A percentile compares a stretch with the other conserved stretches of the same genome.
Evolutionary conservation across 306 rosid genomes (phyloP).

Genomic region (Trifolium pratense): DNA sequence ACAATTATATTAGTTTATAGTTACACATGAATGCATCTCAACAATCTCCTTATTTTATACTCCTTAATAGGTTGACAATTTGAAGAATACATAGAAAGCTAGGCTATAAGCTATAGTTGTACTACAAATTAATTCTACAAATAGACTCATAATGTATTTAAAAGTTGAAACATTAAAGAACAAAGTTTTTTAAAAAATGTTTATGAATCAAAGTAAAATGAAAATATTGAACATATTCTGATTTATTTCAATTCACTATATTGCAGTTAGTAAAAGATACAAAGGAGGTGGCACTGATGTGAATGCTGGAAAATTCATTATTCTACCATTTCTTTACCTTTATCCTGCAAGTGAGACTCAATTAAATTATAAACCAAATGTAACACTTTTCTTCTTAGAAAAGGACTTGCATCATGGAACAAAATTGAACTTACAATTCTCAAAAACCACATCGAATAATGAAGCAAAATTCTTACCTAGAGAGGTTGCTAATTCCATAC

Average conservation of each 20-base stretch:
- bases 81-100: no score
- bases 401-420: conserved; percentile 60
- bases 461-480: conserved; percentile 58
- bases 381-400: conserved; percentile 74
- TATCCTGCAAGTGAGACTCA: conserved; percentile 15
- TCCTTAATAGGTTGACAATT: no score
- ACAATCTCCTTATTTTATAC: no score
- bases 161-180: no score
- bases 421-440: conserved; percentile 61
- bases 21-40: no score
- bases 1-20: no score
- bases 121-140: no score
- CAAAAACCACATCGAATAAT: conserved; percentile 40
- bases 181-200: no score
- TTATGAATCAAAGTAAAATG: background rate
- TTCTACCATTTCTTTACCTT: no score
- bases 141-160: no score
- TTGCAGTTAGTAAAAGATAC: background rate
- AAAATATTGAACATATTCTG: background rate
- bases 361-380: conserved; percentile 60
- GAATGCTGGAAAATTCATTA: background rate
- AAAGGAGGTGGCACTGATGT: no score
- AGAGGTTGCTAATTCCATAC: conserved; percentile 52
- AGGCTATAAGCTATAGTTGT: no score
- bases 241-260: background rate